Evolutionary conservation across 2,329 filamentous ascomycete genomes (phyloP), one percentile per base, ranked within the genome.

Genomic region (Colletotrichum cuscutae): DNA sequence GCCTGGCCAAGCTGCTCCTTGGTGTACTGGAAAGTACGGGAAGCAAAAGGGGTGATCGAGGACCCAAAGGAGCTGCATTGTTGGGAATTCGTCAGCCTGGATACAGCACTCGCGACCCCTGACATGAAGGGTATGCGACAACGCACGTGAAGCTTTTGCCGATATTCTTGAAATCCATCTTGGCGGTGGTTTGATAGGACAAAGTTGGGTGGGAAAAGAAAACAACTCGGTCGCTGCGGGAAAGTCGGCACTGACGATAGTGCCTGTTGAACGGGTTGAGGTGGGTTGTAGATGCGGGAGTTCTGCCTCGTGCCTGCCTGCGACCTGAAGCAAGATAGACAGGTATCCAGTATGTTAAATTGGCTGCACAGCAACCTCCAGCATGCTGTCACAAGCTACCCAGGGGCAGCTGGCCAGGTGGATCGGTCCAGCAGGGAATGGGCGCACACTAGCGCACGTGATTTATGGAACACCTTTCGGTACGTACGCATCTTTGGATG

Each of bases 1-100:
- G 91, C 94, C 85, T 97, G 94, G 64, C 97, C 97, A 75, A 98
- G 90, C 86, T 98, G 95, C 86, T 99, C 97, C 88, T 97, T 98
- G 82, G 98, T 94, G 87, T 96, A 97, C 87, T 99, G 97, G 84
- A 97, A 95, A 70, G 95, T 98, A 81, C 96, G 93, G 80, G 95
- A 93, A 76, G 95, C 95, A 82, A 97, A 98, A 46, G 97, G 97
- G 76, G 94, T 95, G 84, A 98, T 94, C 78, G 92, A 92, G 76
- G 94, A 93, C 81, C 95, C 95, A 80, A 91, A 82, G 80, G 86
- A 88, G 80, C 87, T 88, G 78, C 13, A n/a, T 67, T 81, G 80
- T 79, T 74, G 75, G 72, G 59, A 54, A 59, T 59, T 77, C 70
- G 60, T 74, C 65, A 66, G 70, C 60, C 37, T 73, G 22, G 13